Evolutionary conservation across 345 rosid genomes (phyloP).

Genomic region (Linum usitatissimum): DNA sequence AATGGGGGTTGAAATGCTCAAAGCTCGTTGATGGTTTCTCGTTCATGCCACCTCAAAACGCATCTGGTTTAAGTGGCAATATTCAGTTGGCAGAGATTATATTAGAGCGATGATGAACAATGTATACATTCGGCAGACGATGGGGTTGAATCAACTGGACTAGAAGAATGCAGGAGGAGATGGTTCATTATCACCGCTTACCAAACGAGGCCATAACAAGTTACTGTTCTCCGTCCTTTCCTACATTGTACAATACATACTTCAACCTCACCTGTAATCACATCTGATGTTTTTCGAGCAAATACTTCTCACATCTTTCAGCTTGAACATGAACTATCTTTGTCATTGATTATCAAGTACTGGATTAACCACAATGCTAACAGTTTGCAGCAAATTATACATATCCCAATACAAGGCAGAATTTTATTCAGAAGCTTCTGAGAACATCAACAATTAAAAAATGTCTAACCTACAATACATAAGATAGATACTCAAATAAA

Average conservation of each 20-base stretch:
- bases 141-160: no score
- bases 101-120: constrained; percentile 5
- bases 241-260: no score
- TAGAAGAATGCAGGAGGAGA: no score
- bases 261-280: no score
- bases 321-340: no score
- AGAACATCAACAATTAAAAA: not conserved
- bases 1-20: constrained; percentile 73
- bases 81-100: constrained; percentile 69
- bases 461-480: not conserved
- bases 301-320: no score
- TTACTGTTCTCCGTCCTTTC: no score
- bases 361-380: no score
- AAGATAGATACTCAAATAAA: not conserved
- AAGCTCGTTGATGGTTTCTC: constrained; percentile 76
- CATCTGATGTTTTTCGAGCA: no score
- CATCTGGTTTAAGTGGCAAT: constrained; percentile 49
- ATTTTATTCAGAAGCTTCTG: not conserved
- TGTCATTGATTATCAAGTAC: not conserved
- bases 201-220: no score
- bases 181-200: no score
- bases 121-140: no score
- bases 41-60: constrained; percentile 65
- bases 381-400: not conserved
- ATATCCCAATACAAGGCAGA: not conserved